A percentile compares a stretch with the other conserved stretches of the same genome.
Conservation (phyloP, 257 asterid genomes). For the Solanum piurae region DNA sequence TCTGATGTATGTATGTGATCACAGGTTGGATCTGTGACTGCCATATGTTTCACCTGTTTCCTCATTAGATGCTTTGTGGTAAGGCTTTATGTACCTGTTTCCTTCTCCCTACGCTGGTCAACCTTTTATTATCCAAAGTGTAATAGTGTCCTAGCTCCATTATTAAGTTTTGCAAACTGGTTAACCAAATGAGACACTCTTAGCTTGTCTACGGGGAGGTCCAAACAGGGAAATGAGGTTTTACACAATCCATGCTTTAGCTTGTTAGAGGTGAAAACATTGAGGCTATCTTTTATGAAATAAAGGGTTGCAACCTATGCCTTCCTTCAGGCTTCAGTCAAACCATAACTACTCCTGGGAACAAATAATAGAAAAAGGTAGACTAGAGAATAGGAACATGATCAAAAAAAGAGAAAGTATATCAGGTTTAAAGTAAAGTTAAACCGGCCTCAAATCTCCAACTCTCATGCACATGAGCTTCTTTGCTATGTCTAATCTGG, state of each 20-base stretch:
- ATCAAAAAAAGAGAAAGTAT: neutral
- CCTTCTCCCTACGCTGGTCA: neutral
- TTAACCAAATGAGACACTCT: neutral
- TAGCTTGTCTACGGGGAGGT: neutral
- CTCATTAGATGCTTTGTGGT: slow-evolving; percentile 87
- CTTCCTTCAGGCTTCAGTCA: neutral
- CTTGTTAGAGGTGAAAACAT: neutral
- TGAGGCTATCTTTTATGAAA: neutral
- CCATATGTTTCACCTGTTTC: slow-evolving; percentile 86
- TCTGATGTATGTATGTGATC: neutral
- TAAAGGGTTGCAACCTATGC: neutral
- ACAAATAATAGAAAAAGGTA: neutral
- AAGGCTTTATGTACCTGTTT: slow-evolving; percentile 16
- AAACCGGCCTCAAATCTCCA: neutral
- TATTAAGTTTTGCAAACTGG: neutral
- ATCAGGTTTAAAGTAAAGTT: neutral
- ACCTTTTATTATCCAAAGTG: neutral
- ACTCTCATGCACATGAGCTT: neutral
- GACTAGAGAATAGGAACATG: neutral
- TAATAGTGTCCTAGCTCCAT: neutral
- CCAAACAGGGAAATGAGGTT: neutral
- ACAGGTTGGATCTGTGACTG: slow-evolving; percentile 97
- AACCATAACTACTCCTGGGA: neutral
- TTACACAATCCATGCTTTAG: neutral
- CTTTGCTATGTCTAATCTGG: neutral